Base-by-base conservation (phyloP, 2,329 filamentous ascomycete species). In the Penicillium sp. region DNA sequence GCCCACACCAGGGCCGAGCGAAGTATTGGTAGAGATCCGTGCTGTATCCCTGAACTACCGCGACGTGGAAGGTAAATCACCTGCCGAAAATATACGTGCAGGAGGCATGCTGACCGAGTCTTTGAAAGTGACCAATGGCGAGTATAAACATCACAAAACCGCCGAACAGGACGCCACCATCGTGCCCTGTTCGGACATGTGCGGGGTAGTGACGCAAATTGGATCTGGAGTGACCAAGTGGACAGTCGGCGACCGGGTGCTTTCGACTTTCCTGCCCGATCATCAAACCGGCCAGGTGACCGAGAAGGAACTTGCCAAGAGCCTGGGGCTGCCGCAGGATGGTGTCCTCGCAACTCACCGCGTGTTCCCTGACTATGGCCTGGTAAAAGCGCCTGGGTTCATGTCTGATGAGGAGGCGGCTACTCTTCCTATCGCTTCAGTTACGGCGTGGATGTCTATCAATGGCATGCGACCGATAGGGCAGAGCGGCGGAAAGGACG, bases 101-200 rank as follows among this genome's bases (percentile, higher is more conserved):
- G 19, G 9, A n/a, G 6, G 1, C 0, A 53, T 33, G 12, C 49
- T 58, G 31, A 60, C 19, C 3, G 6, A 29, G 5, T 6, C 2
- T 19, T 6, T 38, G n/a, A 27, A 58, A 87, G 87, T 90, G 21
- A 80, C 79, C 67, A 86, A 82, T 77, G 88, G 88, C 31, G 77
- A 84, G 13, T 90, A 89, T 76, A 85, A 79, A 68, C 86, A 90
- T 72, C 86, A 89, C 75, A 80, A 82, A 64, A 79, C 80, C 4
- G 74, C 85, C 46, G 73, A 70, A 38, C 67, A 75, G 58, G 61
- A 66, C 49, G 52, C 71, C 52, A 58, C 78, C 55, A 66, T 89
- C 13, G 84, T 90, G 1, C 86, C 87, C 1, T 87, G 85, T 72
- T 88, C 86, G 23, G 88, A 91, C 72, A 89, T 88, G 80, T 88